Evolutionary conservation across 768 basidiomycete genomes (phyloP), one percentile per base, ranked within the genome.

Genomic region (Kwoniella sp.): DNA sequence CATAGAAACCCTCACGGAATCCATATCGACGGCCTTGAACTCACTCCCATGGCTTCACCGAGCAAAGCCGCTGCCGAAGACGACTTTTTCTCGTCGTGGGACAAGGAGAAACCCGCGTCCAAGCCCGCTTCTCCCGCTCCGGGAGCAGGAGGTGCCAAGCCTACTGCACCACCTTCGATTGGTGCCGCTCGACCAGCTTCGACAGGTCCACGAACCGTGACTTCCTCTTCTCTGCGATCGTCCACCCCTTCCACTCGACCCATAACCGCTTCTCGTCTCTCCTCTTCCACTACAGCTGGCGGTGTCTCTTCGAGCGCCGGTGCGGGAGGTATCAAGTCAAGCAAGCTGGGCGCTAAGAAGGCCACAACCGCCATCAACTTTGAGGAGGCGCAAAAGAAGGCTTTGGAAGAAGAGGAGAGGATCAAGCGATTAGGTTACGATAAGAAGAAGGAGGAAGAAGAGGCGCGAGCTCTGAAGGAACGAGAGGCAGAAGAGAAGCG

Each of bases 11-110:
- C 93, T 0, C 83, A 85, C 26, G 87, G 89, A 17, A 88, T 93
- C 58, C 82, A 86, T 55, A 85, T 94, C n/a, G 94, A 96, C 26
- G 93, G 93, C n/a, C 83, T 87, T 59, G 88, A 81, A 55, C 69
- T 81, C 20, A 73, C 74, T n/a, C 72, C 75, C 9, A 53, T 75
- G 7, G 75, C 65, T 22, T 63, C 76, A 22, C 55, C 76, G 4
- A 78, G 85, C 0, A 59, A 78, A 0, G 55, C 77, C 17, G 64
- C 71, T 17, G 74, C 76, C 1, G 63, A 69, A 4, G 94, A 96
- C 9, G 94, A 97, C 78, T 99, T 99, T 82, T 99, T 97, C 82
- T 88, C 91, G 53, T 90, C 91, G 28, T 98, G 95, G 94, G 93
- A 94, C 68, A 95, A 95, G 79, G 89, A 80, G 34, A 85, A 86